Percentiles rank a stretch among this genome's conserved stretches.
Conservation (phyloP, 2,329 filamentous ascomycete species). For the Aschersonia sp. region DNA sequence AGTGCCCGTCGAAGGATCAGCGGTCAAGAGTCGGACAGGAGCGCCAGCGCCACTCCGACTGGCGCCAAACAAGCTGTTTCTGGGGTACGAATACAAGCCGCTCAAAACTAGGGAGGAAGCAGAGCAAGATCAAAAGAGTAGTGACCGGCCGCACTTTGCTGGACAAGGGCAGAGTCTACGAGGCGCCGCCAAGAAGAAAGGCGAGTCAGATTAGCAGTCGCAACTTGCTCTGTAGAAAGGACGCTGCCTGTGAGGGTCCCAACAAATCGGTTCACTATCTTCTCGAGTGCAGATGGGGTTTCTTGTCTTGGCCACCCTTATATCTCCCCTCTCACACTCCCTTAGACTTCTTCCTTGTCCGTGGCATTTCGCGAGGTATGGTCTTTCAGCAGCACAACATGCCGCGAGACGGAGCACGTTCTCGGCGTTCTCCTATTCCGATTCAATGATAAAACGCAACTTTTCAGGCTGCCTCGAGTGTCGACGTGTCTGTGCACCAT, state of each 20-base stretch:
- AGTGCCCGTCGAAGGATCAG: constrained; percentile 24
- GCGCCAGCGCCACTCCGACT: constrained; percentile 78
- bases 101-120: constrained; percentile 66
- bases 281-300: constrained; percentile 10
- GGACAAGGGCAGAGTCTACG: constrained; percentile 74
- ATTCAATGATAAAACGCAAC: no score
- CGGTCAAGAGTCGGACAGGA: constrained; percentile 41
- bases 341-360: no score
- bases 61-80: constrained; percentile 84
- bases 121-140: constrained; percentile 48
- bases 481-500: no score
- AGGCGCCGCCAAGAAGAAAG: constrained; percentile 58
- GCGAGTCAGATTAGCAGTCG: constrained; percentile 30
- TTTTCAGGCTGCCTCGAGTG: no score
- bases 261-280: constrained; percentile 27
- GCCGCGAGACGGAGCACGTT: no score
- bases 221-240: constrained; percentile 32
- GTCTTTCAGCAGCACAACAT: no score
- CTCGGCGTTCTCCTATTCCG: no score
- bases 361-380: no score
- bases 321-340: no score
- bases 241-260: constrained; percentile 21
- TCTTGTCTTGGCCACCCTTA: constrained; percentile 6
- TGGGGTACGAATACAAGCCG: constrained; percentile 87
- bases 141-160: constrained; percentile 59